phyloP scores from a whole-genome alignment of 2,329 filamentous ascomycete genomes.

The Penicillium vulpinum region DNA sequence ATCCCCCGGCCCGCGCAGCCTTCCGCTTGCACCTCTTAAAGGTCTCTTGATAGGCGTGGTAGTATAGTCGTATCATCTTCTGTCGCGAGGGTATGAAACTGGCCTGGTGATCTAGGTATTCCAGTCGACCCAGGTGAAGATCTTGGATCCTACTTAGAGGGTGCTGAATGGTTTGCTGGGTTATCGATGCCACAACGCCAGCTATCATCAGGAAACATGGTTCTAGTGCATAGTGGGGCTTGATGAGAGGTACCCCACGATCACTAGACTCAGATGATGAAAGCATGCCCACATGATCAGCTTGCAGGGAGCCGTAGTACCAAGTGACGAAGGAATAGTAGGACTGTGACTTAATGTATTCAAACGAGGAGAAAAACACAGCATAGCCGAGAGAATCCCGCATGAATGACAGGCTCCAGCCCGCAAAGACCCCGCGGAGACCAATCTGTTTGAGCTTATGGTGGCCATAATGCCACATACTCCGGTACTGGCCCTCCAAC shows the following conservation, averaged over 20 bases:
- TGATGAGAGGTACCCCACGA: constrained; percentile 50
- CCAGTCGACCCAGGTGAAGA: constrained; percentile 60
- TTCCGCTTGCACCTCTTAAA: constrained; percentile 55
- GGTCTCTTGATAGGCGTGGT: constrained; percentile 62
- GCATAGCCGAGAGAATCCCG: constrained; percentile 63
- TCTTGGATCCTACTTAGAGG: constrained; percentile 61
- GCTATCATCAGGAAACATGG: constrained; percentile 62
- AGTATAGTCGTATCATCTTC: constrained; percentile 56
- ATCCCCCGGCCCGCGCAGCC: constrained; percentile 55
- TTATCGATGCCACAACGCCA: constrained; percentile 58
- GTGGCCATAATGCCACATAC: constrained; percentile 63
- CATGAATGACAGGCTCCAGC: constrained; percentile 60
- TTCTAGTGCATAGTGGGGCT: constrained; percentile 64
- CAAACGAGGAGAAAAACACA: constrained; percentile 64
- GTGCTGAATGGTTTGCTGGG: constrained; percentile 60
- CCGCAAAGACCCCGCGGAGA: constrained; percentile 61
- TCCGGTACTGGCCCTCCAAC: constrained; percentile 59
- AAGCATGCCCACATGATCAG: constrained; percentile 29
- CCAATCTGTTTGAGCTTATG: constrained; percentile 62
- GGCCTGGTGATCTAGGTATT: constrained; percentile 58
- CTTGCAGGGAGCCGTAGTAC: constrained; percentile 53
- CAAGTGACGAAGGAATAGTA: constrained; percentile 63
- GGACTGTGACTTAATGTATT: constrained; percentile 62
- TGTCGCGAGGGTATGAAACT: constrained; percentile 43
- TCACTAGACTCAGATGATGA: constrained; percentile 29